Base-by-base conservation (phyloP, 768 basidiomycete species). In the Ramaria rubella region DNA sequence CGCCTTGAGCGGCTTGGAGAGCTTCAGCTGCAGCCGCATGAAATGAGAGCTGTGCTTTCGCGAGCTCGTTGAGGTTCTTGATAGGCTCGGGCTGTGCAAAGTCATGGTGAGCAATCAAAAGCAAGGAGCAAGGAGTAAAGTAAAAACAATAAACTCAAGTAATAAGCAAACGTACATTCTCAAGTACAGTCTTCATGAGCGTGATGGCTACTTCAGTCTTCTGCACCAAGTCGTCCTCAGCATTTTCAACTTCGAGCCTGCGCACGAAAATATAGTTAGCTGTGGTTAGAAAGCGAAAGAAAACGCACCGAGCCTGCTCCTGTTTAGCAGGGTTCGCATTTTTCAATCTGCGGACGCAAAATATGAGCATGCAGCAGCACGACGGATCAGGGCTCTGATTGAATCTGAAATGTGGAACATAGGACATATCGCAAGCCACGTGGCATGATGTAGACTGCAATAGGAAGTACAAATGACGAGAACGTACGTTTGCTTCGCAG, bases 201-300 rank as follows among this genome's bases (percentile, higher is more conserved):
- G 88, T 90, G 64, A 96, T 96, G 1, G 94, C 95, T 29, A 94
- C 88, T 70, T 99, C 96, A 23, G 96, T 99, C 77, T 92, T 93
- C 69, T 94, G 94, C 5, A 98, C 96, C 30, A 98, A 81, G 70
- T 94, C 92, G 68, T 99, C 96, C 64, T 93, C 90, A 8, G 90
- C 89, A 60, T 92, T 92, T 80, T 93, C 90, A 9, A 92, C 89
- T 62, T 94, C 91, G 21, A 96, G 82, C 48, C 54, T 55, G 52
- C 23, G 52, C 14, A 6, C 5, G 12, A 45, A 4, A n/a, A 30
- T 15, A 19, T 2, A 23, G 67, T 70, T 59, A 42, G 40, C 23
- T 21, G n/a, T n/a, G n/a, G n/a, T n/a, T 6, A 42, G 2, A 2
- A 42, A 5, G 40, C n/a, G 14, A 42, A 21, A 21, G 23, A 24